Percentiles rank a stretch among this genome's conserved stretches.
phyloP scores from a whole-genome alignment of 768 basidiomycete genomes.

The Calocybe gangraenosa region DNA sequence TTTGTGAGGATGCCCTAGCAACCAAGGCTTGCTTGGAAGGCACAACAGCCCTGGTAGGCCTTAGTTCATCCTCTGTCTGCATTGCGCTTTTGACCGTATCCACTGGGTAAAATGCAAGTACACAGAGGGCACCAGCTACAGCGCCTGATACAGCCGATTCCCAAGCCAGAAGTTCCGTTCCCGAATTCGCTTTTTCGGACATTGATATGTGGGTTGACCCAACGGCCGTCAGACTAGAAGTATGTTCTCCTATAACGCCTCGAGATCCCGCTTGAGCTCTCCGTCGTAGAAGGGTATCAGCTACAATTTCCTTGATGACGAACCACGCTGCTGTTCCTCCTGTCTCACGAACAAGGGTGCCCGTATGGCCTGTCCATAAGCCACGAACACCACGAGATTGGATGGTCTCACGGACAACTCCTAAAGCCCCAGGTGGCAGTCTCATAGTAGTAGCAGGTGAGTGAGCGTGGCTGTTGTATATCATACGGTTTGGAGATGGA shows the following conservation, averaged over 20 bases:
- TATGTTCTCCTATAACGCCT: constrained; percentile 11
- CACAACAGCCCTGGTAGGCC: constrained; percentile 27
- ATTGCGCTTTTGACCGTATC: constrained; percentile 89
- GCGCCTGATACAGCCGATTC: constrained; percentile 81
- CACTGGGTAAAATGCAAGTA: constrained; percentile 81
- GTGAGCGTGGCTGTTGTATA: constrained; percentile 1
- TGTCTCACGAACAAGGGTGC: constrained; percentile 83
- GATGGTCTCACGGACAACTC: constrained; percentile 59
- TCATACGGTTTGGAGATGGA: background rate
- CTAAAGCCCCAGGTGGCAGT: constrained; percentile 62
- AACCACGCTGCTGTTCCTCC: constrained; percentile 90
- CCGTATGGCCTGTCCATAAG: constrained; percentile 84
- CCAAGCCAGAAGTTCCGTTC: constrained; percentile 46
- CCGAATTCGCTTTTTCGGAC: constrained; percentile 11
- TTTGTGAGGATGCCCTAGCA: constrained; percentile 3
- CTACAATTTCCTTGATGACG: constrained; percentile 73
- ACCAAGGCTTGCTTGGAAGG: background rate
- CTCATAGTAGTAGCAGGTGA: constrained; percentile 16
- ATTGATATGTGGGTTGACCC: background rate
- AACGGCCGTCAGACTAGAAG: constrained; percentile 6
- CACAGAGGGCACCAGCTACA: constrained; percentile 74
- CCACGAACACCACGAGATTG: constrained; percentile 55
- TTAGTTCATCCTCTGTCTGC: constrained; percentile 84
- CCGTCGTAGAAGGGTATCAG: constrained; percentile 48
- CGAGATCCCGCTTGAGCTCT: too few species aligned